These are phyloP conservation scores for Neoscytalidium dimidiatum DNA, from an alignment of 2,329 filamentous ascomycete genomes.

Conservation along the genomic window DNA sequence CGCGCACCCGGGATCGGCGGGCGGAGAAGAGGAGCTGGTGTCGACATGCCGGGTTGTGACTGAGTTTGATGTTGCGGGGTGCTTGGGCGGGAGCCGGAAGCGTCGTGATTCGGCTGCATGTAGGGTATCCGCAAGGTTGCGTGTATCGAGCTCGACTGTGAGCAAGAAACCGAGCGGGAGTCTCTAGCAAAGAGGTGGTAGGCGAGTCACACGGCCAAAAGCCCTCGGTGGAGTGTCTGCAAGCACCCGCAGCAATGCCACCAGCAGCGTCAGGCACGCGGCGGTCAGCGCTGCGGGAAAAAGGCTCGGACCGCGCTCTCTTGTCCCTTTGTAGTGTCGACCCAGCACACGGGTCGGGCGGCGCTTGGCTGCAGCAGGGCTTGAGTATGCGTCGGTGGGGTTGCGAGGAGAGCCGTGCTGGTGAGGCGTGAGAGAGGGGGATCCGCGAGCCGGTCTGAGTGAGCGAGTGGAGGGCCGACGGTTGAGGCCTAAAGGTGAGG, in stretches of 20 bases:
- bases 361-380: constrained; percentile 19
- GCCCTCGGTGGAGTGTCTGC: constrained; percentile 12
- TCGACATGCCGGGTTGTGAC: constrained; percentile 58
- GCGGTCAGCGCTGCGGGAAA: constrained; percentile 9
- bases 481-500: neutral
- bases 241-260: constrained; percentile 18
- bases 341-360: constrained; percentile 5
- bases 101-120: constrained; percentile 10
- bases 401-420: constrained; percentile 13
- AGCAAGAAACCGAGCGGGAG: neutral
- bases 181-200: neutral
- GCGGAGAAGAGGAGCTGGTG: constrained; percentile 77
- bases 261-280: constrained; percentile 13
- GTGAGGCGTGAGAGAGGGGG: neutral
- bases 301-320: constrained; percentile 9
- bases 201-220: constrained; percentile 18
- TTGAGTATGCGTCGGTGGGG: neutral
- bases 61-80: constrained; percentile 16
- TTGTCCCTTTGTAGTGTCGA: constrained; percentile 12
- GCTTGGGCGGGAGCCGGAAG: constrained; percentile 14
- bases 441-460: neutral
- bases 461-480: neutral
- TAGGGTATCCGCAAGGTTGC: neutral
- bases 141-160: neutral
- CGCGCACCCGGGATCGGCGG: constrained; percentile 73